Conservation (phyloP, 148 eudicot genomes). For the Rhododendron ferrugineum region DNA sequence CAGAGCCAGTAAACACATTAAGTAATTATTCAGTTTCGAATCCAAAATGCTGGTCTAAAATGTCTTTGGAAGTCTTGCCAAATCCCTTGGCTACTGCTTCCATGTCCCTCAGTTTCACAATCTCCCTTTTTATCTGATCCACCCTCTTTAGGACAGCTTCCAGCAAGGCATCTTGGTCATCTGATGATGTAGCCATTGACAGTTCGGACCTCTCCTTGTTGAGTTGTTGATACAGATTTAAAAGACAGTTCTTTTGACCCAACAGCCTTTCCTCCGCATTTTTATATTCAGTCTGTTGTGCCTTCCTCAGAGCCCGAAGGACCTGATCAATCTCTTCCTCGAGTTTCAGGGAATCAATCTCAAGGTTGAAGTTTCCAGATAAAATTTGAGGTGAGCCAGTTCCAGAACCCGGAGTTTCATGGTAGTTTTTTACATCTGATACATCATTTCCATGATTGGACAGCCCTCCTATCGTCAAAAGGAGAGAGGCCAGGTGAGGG, state of each 20-base stretch:
- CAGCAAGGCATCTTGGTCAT: slow-evolving; percentile 29
- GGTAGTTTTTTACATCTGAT: neutral
- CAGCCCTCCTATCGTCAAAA: slow-evolving; percentile 11
- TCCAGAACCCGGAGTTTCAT: slow-evolving; percentile 10
- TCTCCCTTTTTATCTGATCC: slow-evolving; percentile 46
- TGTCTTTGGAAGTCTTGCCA: slow-evolving; percentile 44
- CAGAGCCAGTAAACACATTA: neutral
- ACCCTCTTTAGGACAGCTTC: slow-evolving; percentile 33
- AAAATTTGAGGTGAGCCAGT: slow-evolving; percentile 14
- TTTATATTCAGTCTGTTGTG: slow-evolving; percentile 57
- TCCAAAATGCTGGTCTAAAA: slow-evolving; percentile 60
- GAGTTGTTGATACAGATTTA: slow-evolving; percentile 45
- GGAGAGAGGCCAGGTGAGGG: neutral
- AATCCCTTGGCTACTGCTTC: slow-evolving; percentile 64
- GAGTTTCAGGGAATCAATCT: slow-evolving; percentile 36
- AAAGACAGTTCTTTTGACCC: slow-evolving; percentile 52
- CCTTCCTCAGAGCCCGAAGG: slow-evolving; percentile 49
- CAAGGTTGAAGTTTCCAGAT: slow-evolving; percentile 25
- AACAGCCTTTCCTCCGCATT: slow-evolving; percentile 49
- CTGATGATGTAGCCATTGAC: slow-evolving; percentile 22
- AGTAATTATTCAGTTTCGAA: slow-evolving; percentile 28
- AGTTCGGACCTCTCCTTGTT: slow-evolving; percentile 40
- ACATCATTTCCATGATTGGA: slow-evolving; percentile 13
- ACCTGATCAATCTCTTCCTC: slow-evolving; percentile 52
- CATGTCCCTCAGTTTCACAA: slow-evolving; percentile 55